Evolutionary conservation across 2,329 filamentous ascomycete genomes (phyloP).

Genomic region (Juglanconis sp.): DNA sequence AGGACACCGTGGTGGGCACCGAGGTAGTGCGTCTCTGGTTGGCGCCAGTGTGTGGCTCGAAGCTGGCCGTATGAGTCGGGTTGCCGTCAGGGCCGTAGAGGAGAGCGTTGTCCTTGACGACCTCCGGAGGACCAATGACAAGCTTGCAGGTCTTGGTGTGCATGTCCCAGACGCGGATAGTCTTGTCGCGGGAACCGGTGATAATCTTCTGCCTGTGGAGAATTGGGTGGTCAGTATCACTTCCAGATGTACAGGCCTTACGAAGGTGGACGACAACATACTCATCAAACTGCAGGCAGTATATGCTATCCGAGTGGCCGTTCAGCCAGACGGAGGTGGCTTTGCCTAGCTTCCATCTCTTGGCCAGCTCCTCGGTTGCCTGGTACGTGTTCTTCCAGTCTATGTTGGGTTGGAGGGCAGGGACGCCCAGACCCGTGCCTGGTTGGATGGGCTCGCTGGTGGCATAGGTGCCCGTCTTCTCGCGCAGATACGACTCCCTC

Average conservation of each 20-base stretch:
- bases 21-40: slow-evolving; percentile 36
- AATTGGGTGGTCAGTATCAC: neutral
- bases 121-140: slow-evolving; percentile 75
- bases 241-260: neutral
- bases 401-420: slow-evolving; percentile 55
- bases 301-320: slow-evolving; percentile 93
- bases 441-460: slow-evolving; percentile 51
- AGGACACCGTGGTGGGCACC: slow-evolving; percentile 54
- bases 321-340: slow-evolving; percentile 85
- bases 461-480: slow-evolving; percentile 59
- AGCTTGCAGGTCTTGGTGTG: slow-evolving; percentile 80
- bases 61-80: slow-evolving; percentile 54
- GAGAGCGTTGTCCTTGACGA: slow-evolving; percentile 52
- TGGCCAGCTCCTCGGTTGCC: slow-evolving; percentile 70
- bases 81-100: slow-evolving; percentile 50
- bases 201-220: slow-evolving; percentile 80
- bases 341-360: slow-evolving; percentile 75
- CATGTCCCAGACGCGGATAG: slow-evolving; percentile 95
- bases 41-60: slow-evolving; percentile 31
- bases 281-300: slow-evolving; percentile 98
- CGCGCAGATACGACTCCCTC: slow-evolving; percentile 60
- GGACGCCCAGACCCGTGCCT: slow-evolving; percentile 56
- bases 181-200: slow-evolving; percentile 91
- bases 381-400: slow-evolving; percentile 86
- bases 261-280: slow-evolving; percentile 41